Conservation (phyloP, 78 protist genomes). For the Dictyostelium brefeldianum region DNA sequence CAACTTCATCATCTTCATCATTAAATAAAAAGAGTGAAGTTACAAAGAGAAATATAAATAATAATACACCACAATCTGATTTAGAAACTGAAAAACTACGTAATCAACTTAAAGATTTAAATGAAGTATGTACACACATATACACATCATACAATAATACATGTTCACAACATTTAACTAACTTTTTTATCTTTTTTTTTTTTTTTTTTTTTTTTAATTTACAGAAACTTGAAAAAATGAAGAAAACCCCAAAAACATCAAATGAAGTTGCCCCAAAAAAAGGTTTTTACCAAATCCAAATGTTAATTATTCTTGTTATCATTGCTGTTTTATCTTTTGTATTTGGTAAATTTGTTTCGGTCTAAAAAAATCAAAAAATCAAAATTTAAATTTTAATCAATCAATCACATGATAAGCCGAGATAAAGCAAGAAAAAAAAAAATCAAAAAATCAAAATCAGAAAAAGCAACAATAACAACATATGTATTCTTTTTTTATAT, state of each 20-base stretch:
- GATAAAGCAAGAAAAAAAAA: background rate
- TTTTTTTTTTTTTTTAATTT: background rate
- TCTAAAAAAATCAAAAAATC: background rate
- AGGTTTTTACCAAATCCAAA: background rate
- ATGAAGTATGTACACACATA: background rate
- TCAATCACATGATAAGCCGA: no score
- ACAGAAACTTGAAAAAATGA: background rate
- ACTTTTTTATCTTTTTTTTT: background rate
- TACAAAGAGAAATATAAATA: background rate
- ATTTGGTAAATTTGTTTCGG: conserved; percentile 38
- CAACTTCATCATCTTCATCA: background rate
- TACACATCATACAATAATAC: background rate
- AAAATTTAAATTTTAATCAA: no score
- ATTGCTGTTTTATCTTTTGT: conserved; percentile 40
- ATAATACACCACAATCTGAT: background rate
- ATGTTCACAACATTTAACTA: background rate
- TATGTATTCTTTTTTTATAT: background rate
- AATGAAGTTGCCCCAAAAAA: background rate
- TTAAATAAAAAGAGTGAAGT: background rate
- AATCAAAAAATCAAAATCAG: background rate
- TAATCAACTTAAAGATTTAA: conserved; percentile 21
- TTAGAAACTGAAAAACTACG: conserved; percentile 19
- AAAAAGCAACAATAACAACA: background rate
- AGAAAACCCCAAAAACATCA: background rate
- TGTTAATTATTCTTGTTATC: background rate